Conservation (phyloP, 2,329 filamentous ascomycete species). For the Neofusicoccum sp. region DNA sequence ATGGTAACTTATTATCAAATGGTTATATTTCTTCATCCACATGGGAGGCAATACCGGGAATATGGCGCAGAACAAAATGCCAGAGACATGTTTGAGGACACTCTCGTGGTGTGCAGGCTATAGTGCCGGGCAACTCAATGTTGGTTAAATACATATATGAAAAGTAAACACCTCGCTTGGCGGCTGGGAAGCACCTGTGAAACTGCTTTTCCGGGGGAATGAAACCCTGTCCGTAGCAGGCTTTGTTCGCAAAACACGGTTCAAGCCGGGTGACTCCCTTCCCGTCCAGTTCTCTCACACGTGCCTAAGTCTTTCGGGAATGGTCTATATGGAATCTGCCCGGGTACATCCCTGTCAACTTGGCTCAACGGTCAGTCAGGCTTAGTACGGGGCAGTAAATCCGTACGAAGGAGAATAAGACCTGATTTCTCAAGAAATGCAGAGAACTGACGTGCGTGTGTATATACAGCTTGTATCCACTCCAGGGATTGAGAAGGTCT, state of each 20-base stretch:
- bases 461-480: too few species aligned
- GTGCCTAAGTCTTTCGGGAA: too few species aligned
- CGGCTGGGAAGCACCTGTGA: background rate
- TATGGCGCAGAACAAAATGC: background rate
- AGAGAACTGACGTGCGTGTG: too few species aligned
- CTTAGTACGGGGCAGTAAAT: too few species aligned
- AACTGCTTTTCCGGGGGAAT: background rate
- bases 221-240: background rate
- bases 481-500: too few species aligned
- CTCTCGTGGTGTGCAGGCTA: background rate
- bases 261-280: background rate
- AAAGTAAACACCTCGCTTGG: background rate
- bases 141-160: too few species aligned
- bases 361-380: too few species aligned
- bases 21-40: background rate
- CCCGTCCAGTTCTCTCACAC: background rate
- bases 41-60: background rate
- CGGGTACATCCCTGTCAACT: too few species aligned
- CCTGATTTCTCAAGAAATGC: too few species aligned
- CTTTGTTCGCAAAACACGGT: background rate
- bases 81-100: background rate
- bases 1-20: background rate
- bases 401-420: too few species aligned
- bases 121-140: too few species aligned
- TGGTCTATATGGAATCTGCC: too few species aligned